Evolutionary conservation across 306 rosid species (phyloP), one percentile per base, ranked within the genome.

Genomic region (Ammopiptanthus mongolicus): DNA sequence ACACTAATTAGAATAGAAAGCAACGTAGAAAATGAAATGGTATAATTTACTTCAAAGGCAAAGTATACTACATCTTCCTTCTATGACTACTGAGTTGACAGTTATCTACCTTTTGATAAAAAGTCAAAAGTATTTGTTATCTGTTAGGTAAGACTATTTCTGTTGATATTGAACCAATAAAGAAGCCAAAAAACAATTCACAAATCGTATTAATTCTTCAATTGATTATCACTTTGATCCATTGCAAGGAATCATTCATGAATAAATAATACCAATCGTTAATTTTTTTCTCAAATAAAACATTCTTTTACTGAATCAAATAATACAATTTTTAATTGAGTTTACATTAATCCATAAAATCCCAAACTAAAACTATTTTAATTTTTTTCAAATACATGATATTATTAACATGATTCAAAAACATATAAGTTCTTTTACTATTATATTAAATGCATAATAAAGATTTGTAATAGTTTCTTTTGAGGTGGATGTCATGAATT

Each of bases 41-140:
- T 66, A 48, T 33, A 66, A 18, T 34, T 73, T 66, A 73, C 65
- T 65, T 13, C 8, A 63, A 46, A 67, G 70, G 74, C 44, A 42
- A 61, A 78, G 86, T 25, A 25, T 25, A 25, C 3, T 25, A 25
- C n/a, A 34, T 53, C 15, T 14, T 62, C 11, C 46, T 69, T 66
- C 73, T 36, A 29, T n/a, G 28, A 25, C 18, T 47, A 31, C 75
- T 28, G n/a, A 31, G 53, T 56, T 69, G 56, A 60, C 34, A 14
- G 55, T 22, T 56, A 22, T 61, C 78, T 14, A 53, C 57, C 65
- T 28, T 76, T 51, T 48, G 12, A 68, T 65, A 36, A 6, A 80
- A 76, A 84, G 84, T 80, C 87, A 84, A 79, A 3, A 48, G 73
- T 71, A 65, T 80, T 73, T 80, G 84, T 84, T 84, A 80, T 52